These are phyloP conservation scores for Thermothelomyces thermophilus DNA, from an alignment of 2,329 filamentous ascomycete genomes.

Conservation along the genomic window DNA sequence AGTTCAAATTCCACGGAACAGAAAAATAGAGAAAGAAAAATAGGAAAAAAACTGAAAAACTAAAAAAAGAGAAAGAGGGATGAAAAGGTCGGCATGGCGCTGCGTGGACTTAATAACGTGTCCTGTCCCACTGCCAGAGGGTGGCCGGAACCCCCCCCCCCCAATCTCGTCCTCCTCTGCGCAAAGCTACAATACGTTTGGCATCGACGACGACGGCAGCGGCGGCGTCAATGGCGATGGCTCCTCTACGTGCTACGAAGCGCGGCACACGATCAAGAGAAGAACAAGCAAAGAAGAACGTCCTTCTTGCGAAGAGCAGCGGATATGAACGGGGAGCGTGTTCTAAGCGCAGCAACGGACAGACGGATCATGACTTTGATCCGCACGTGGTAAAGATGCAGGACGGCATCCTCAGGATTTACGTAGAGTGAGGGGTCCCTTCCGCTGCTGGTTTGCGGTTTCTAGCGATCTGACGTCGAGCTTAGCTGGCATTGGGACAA, in stretches of 20 bases:
- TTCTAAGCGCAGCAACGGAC: neutral
- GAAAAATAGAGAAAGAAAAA: neutral
- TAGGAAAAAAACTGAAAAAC: neutral
- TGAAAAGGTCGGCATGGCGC: neutral
- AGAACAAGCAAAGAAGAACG: neutral
- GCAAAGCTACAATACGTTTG: neutral
- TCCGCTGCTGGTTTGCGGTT: neutral
- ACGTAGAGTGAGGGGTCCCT: neutral
- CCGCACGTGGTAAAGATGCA: neutral
- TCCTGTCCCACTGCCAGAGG: neutral
- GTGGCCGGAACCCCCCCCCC: neutral
- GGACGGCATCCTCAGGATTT: neutral
- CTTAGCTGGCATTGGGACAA: neutral
- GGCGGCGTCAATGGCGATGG: no score
- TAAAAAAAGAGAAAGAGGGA: no score
- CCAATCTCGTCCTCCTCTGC: neutral
- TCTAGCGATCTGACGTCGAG: neutral
- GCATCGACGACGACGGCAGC: no score
- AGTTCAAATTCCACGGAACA: neutral
- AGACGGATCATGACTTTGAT: neutral
- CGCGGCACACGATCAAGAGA: neutral
- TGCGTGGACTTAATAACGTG: neutral
- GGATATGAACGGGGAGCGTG: neutral
- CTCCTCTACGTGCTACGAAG: neutral
- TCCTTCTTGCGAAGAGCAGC: neutral